Evolutionary conservation across 768 basidiomycete species (phyloP).

Genomic region (Xerocomellus intermedius): DNA sequence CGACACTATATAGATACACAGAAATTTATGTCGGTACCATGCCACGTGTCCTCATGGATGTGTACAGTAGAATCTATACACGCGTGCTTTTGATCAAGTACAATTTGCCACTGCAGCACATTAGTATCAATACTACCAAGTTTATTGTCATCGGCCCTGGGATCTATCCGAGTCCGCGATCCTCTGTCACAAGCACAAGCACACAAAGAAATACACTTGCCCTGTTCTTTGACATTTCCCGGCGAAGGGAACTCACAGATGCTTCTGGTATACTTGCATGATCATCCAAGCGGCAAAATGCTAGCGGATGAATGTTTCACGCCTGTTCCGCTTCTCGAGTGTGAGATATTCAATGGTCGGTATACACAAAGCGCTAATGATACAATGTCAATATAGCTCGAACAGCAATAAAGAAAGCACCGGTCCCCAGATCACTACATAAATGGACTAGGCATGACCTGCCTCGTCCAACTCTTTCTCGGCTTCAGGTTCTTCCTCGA

Average conservation of each 20-base stretch:
- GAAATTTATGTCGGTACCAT: background rate
- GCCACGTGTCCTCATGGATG: conserved; percentile 2
- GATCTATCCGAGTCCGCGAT: background rate
- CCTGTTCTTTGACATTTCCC: background rate
- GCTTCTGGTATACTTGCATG: background rate
- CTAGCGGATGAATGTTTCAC: background rate
- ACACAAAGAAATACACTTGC: background rate
- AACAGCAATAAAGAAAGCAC: conserved; percentile 4
- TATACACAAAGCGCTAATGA: conserved; percentile 13
- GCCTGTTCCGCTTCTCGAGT: background rate
- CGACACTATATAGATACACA: background rate
- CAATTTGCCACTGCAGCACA: background rate
- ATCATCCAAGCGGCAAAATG: background rate
- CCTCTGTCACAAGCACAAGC: background rate
- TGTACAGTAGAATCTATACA: background rate
- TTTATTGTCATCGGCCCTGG: background rate
- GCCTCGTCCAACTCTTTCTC: conserved; percentile 57
- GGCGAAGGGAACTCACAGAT: background rate
- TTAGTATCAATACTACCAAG: background rate
- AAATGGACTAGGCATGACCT: background rate
- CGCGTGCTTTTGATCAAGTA: background rate
- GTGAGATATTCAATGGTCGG: background rate
- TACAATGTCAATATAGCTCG: conserved; percentile 12
- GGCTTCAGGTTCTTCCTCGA: conserved; percentile 62
- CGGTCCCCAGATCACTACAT: background rate